Base-by-base conservation (phyloP, 2,329 filamentous ascomycete species). In the Cadophora sp. region DNA sequence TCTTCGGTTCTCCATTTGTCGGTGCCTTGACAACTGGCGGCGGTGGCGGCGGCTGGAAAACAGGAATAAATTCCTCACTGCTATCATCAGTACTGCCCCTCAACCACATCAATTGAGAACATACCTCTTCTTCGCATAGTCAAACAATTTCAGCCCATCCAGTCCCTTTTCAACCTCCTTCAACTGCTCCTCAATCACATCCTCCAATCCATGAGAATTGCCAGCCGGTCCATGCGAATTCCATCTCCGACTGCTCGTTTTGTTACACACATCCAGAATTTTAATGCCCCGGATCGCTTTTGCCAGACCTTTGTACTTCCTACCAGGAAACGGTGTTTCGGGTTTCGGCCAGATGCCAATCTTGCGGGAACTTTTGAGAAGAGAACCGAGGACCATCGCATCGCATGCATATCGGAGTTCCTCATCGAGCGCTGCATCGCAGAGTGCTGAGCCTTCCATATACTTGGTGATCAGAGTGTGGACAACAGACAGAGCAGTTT, bases 311-410 rank as follows among this genome's bases (percentile, higher is more conserved):
- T 66, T 71, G 39, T 70, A 73, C 51, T 65, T 73, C 48, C 47
- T 68, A 16, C 72, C 71, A 6, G 13, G 8, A 33, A 70, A 74
- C 22, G 72, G 73, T 14, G 64, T 58, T 22, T 67, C 61, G 1
- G 71, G 72, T 39, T 62, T 67, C 0, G 73, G 73, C 72, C 70
- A 74, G n/a, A 74, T 71, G 13, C 71, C 72, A 55, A 73, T 73
- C n/a, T 70, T 70, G 14, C 65, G 53, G 14, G 72, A 70, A 13
- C 67, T 69, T 45, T 71, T 73, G 51, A 73, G 64, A 2, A 74
- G 59, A 36, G 71, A 74, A 20, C 73, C 70, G 16, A 75, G 48
- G 55, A 73, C 71, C 72, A 76, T 70, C 16, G 71, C 53, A 58
- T 71, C 65, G 66, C 59, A 75, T 6, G 65, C 73, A 4, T 71